Percentiles rank a stretch among this genome's conserved stretches.
Evolutionary conservation across 768 basidiomycete genomes (phyloP).

Genomic region (Amanita rubescens): DNA sequence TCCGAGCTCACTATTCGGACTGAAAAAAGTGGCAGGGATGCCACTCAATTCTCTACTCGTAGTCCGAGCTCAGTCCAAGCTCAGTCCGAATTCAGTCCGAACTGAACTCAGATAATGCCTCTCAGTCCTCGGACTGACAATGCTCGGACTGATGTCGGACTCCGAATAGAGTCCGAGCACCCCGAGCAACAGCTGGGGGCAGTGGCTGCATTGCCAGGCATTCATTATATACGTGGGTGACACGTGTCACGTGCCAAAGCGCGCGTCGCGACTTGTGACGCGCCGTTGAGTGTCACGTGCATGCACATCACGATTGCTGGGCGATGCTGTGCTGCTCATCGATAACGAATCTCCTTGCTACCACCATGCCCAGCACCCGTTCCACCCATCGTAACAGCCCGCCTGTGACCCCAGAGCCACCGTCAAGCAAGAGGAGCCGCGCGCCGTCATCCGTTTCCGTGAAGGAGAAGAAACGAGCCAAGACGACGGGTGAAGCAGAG

Average conservation of each 20-base stretch:
- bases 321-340: background rate
- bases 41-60: background rate
- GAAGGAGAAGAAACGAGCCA: background rate
- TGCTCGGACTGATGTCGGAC: background rate
- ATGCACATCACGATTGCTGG: too few relatives aligned
- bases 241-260: too few relatives aligned
- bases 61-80: background rate
- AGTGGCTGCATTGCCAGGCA: too few relatives aligned
- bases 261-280: too few relatives aligned
- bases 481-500: background rate
- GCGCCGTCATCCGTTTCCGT: background rate
- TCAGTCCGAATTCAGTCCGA: background rate
- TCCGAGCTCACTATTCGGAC: too few relatives aligned
- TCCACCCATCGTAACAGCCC: background rate
- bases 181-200: too few relatives aligned
- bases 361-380: background rate
- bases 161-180: too few relatives aligned
- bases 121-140: background rate
- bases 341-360: background rate
- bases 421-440: background rate
- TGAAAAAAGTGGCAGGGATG: background rate
- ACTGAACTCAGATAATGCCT: background rate
- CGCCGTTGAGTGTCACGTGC: too few relatives aligned
- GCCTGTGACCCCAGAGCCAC: background rate
- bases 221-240: too few relatives aligned